Base-by-base conservation (phyloP, 371 early-diverging fungal genomes). In the Cladochytrium tenue region DNA sequence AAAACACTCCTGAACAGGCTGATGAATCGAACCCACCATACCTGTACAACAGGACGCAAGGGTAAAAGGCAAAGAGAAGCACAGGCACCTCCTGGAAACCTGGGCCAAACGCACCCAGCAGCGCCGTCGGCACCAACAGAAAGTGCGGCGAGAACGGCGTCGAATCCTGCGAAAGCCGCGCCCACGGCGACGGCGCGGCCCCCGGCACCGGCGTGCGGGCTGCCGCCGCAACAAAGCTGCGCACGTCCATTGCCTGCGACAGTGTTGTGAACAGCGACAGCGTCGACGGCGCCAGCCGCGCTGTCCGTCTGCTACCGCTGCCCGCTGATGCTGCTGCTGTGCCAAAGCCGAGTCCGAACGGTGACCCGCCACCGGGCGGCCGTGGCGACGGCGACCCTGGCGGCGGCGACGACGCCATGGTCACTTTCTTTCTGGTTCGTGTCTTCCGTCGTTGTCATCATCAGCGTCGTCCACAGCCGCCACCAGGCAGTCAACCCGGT, bases 121-220 rank as follows among this genome's bases (percentile, higher is more conserved):
- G 43, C 43, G 43, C 43, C 13, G 20, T 43, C 43, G 43, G 43
- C 13, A 43, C 43, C 13, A 43, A 20, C 7, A 43, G 43, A 7
- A 43, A 20, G 43, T 43, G 43, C 43, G 43, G 43, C 43, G 43
- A 43, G 43, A 43, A 43, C 43, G 43, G 43, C 43, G 43, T 43
- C 43, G 43, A 43, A n/a, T n/a, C n/a, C n/a, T n/a, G n/a, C 13
- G 43, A 7, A 20, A 43, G 7, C 13, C 13, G 43, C 20, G 7
- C 20, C 43, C 43, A 43, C 13, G 43, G 43, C 7, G 43, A 43
- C 20, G 43, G 43, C 13, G 43, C 20, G 43, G 43, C 20, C 13
- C 13, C 7, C 13, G 43, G 43, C 7, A 43, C 43, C 13, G 43
- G 13, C 43, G 43, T 43, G 7, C 43, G 43, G 20, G 43, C 20